phyloP scores from a whole-genome alignment of 352 stramenopile genomes.

The Phytophthora vignae region DNA sequence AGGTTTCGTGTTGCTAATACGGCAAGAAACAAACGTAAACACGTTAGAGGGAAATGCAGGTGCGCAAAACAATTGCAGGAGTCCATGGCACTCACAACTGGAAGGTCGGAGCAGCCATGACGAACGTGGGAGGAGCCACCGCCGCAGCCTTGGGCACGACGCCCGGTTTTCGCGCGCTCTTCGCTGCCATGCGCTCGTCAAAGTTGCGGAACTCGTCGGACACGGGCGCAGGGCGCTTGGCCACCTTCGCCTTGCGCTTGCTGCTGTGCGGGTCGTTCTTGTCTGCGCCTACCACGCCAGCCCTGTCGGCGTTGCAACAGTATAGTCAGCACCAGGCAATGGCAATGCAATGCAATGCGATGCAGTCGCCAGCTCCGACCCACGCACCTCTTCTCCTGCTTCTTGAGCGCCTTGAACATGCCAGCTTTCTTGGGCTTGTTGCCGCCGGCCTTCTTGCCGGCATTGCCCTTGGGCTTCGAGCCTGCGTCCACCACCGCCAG shows the following conservation, averaged over 20 bases:
- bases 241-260: constrained; percentile 35
- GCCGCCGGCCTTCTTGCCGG: constrained; percentile 48
- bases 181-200: constrained; percentile 74
- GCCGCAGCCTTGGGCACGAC: constrained; percentile 33
- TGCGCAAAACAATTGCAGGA: neutral
- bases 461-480: constrained; percentile 31
- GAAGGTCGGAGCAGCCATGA: constrained; percentile 73
- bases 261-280: constrained; percentile 46
- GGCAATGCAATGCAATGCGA: neutral
- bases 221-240: constrained; percentile 45
- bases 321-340: neutral
- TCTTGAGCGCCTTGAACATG: constrained; percentile 78
- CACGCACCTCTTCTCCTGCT: constrained; percentile 62
- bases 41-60: neutral
- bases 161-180: constrained; percentile 40
- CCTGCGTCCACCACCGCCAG: constrained; percentile 12
- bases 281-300: constrained; percentile 44
- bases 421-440: constrained; percentile 69
- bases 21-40: neutral
- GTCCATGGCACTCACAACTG: constrained; percentile 57
- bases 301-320: constrained; percentile 21
- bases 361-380: neutral
- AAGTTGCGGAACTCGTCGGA: constrained; percentile 79
- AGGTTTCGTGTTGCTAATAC: constrained; percentile 34
- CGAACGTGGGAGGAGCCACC: constrained; percentile 63